Base-by-base conservation (phyloP, 345 rosid species). In the Clausena lansium region DNA sequence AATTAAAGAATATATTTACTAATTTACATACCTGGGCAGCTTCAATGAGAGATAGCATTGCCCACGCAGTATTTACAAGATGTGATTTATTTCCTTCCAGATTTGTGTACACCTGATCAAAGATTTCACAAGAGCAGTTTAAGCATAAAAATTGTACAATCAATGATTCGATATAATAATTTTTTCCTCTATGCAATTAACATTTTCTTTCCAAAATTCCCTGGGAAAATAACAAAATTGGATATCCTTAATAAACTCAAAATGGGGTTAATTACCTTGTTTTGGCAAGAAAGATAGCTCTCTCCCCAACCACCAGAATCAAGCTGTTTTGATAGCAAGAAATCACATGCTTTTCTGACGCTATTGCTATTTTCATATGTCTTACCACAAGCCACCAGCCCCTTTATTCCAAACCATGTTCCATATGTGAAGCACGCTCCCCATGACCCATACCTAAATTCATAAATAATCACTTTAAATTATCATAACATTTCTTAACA, bases 371-470 rank as follows among this genome's bases (percentile, higher is more conserved):
- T 86, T 11, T 82, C 57, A 20, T 87, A 88, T 2, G 78, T 88
- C 74, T 41, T 80, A 0, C 91, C 98, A 4, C 59, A 80, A 9
- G 82, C 86, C 60, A 90, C 86, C 7, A 93, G 38, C 1, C 95
- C 93, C 47, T 81, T 85, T 35, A 91, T 62, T 13, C 94, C 98
- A 60, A 90, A 91, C 96, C 96, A 93, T 36, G 98, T 90, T 41
- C 94, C 96, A 25, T 90, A 93, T 1, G 89, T 87, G 87, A 87
- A 91, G 83, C 98, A 93, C 22, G 89, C 88, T 69, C 96, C 96
- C 96, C 98, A 93, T 0, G 92, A 89, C 0, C 96, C 98, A 32
- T 91, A 91, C 97, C 92, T 92, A 0, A 13, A 17, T 52, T 5
- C 57, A 17, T 19, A 19, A 15, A 52, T 52, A 15, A 52, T 52